Evolutionary conservation across 164 flowering plant genomes (phyloP).

Genomic region (Cinnamomum micranthum): DNA sequence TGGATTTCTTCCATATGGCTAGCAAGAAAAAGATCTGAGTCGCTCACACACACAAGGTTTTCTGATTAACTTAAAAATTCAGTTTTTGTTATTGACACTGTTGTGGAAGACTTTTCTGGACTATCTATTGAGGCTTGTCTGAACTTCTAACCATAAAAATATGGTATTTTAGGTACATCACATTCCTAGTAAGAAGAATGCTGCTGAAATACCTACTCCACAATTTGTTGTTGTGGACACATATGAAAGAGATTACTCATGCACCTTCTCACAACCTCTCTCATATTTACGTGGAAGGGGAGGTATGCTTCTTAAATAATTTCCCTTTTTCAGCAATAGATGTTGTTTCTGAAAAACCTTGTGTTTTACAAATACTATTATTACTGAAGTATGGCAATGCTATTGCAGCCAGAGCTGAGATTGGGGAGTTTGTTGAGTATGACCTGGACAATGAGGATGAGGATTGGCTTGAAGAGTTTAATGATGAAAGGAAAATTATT

Average conservation of each 20-base stretch:
- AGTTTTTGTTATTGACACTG: background rate
- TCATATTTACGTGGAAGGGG: conserved; percentile 94
- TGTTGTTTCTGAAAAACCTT: background rate
- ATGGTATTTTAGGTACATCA: conserved; percentile 42
- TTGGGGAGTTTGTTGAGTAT: conserved; percentile 97
- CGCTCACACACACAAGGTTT: background rate
- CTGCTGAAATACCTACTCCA: conserved; percentile 92
- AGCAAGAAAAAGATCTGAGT: too few species aligned
- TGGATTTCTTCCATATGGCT: too few species aligned
- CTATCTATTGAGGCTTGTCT: background rate
- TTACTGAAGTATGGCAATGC: background rate
- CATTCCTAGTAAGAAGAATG: conserved; percentile 52
- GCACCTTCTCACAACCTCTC: conserved; percentile 71
- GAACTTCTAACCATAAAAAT: conserved; percentile 4
- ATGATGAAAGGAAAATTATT: conserved; percentile 59
- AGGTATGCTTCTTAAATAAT: conserved; percentile 40
- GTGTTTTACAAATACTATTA: too few species aligned
- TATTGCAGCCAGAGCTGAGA: conserved; percentile 78
- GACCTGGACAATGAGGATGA: conserved; percentile 97
- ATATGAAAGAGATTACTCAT: conserved; percentile 89
- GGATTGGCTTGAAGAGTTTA: conserved; percentile 84
- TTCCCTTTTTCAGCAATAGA: background rate
- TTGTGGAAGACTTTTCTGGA: conserved; percentile 2
- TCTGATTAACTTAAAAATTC: background rate
- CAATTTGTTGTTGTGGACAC: conserved; percentile 87